Percentiles rank a stretch among this genome's conserved stretches.
These are phyloP conservation scores for Asterochloris sp. DNA, from an alignment of 139 green algal genomes.

Conservation along the genomic window DNA sequence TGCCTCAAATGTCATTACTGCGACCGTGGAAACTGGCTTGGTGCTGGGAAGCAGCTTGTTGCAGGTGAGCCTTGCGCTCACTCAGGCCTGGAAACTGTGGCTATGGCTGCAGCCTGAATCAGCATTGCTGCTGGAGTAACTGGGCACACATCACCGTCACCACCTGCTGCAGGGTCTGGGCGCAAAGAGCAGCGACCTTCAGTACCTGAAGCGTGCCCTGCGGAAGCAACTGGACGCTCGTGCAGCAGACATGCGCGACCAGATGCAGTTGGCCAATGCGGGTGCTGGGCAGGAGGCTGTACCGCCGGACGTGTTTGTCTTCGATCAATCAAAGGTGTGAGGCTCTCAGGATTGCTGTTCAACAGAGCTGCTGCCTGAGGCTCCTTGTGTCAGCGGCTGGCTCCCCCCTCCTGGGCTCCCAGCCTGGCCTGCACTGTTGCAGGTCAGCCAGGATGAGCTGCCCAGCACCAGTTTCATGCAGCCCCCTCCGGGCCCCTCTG, in stretches of 20 bases:
- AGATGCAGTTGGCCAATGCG: not conserved
- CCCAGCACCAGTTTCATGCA: not conserved
- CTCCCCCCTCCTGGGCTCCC: not conserved
- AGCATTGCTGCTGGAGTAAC: too few species aligned
- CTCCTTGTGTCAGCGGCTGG: not conserved
- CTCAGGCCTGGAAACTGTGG: too few species aligned
- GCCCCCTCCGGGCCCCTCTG: too few species aligned
- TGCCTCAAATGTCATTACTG: constrained; percentile 47
- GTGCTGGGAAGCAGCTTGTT: constrained; percentile 42
- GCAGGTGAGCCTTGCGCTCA: too few species aligned
- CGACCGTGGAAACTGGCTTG: constrained; percentile 63
- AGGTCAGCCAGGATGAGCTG: not conserved
- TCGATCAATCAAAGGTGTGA: not conserved
- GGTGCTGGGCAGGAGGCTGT: not conserved
- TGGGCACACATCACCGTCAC: too few species aligned
- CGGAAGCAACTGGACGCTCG: constrained; percentile 27
- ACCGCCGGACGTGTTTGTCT: not conserved
- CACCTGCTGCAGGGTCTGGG: constrained; percentile 50
- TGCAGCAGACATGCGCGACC: not conserved
- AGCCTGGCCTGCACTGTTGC: not conserved
- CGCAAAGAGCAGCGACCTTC: constrained; percentile 21
- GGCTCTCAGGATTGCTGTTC: constrained; percentile 2
- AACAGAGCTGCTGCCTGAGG: not conserved
- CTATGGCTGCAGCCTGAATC: too few species aligned
- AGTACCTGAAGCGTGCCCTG: constrained; percentile 35